Evolutionary conservation across 306 rosid species (phyloP), one percentile per base, ranked within the genome.

Genomic region (Astragalus glycyphyllos): DNA sequence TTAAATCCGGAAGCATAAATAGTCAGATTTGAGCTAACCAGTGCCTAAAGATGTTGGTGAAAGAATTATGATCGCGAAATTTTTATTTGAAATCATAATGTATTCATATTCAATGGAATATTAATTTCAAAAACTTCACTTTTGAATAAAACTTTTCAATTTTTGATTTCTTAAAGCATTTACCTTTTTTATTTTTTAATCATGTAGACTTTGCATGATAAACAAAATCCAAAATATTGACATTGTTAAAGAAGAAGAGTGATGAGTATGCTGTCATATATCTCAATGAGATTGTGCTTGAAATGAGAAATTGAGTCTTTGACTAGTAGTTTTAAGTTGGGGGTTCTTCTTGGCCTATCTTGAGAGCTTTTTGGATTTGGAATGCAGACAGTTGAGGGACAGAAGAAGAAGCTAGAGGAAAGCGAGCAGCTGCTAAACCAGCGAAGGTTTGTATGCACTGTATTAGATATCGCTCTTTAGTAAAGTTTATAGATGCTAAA

Each of bases 371-470:
- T 26, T 65, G 49, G 71, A 59, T 84, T 69, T 40, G 72, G 63
- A 48, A 76, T 80, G 73, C 82, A 91, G 96, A 91, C 97, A 5
- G 99, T 91, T 45, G 98, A 94, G 75, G 91, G 92, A 26, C 96
- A 94, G 87, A 89, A 87, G 86, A 78, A 80, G 77, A 90, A 87
- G 77, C 77, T 89, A 34, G 92, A 89, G 73, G 96, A 90, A 88
- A 85, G 86, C 58, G 89, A 91, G 83, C 88, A 89, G 61, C 65
- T 85, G 80, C 81, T 89, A 55, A 86, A 79, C 82, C 95, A 89
- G 48, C 31, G 95, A 57, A 90, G 95, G 99, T 90, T 6, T 46
- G 78, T 70, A 5, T n/a, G 60, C 31, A 8, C 51, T 75, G 23
- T 44, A n/a, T 66, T 23, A 4, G 17, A 45, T 49, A 15, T 65